These are phyloP conservation scores for Talaromyces wortmannii DNA, from an alignment of 495 filamentous ascomycete species.

Conservation along the genomic window DNA sequence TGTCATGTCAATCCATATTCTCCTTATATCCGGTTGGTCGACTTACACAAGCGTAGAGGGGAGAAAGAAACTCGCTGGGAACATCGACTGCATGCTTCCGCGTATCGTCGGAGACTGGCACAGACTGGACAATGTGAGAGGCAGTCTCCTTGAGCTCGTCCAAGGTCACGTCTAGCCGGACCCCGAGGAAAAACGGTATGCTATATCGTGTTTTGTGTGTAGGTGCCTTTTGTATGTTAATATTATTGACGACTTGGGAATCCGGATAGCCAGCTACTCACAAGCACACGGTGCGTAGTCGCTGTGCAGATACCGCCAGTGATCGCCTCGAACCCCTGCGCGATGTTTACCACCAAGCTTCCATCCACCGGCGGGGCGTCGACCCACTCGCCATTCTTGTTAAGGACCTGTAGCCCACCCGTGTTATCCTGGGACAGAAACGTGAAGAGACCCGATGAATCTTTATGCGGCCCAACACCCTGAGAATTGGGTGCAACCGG, in stretches of 20 bases:
- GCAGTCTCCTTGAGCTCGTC: slow-evolving; percentile 42
- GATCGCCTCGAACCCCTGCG: slow-evolving; percentile 85
- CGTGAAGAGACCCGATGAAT: slow-evolving; percentile 80
- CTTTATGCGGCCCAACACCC: slow-evolving; percentile 91
- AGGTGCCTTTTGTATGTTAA: slow-evolving; percentile 17
- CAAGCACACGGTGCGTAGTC: slow-evolving; percentile 76
- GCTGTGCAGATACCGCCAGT: slow-evolving; percentile 84
- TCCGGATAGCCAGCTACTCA: slow-evolving; percentile 8
- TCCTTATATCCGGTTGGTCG: background rate
- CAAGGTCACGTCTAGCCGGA: slow-evolving; percentile 76
- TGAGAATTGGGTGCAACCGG: slow-evolving; percentile 33
- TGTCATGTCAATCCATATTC: background rate
- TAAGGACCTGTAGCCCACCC: slow-evolving; percentile 80
- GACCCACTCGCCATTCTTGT: slow-evolving; percentile 75
- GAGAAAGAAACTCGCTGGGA: slow-evolving; percentile 36
- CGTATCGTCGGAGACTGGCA: slow-evolving; percentile 26
- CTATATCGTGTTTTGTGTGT: slow-evolving; percentile 56
- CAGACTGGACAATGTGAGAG: slow-evolving; percentile 25
- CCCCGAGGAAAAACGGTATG: slow-evolving; percentile 93
- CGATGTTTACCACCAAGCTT: slow-evolving; percentile 80
- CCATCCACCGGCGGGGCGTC: slow-evolving; percentile 41
- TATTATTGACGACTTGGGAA: slow-evolving; percentile 18
- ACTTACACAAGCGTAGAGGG: slow-evolving; percentile 33
- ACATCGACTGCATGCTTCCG: slow-evolving; percentile 34
- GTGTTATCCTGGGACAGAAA: slow-evolving; percentile 77